Percentiles rank a stretch among this genome's conserved stretches.
phyloP scores from a whole-genome alignment of 1,284 basidiomycete species.

The Sporisorium reilianum region DNA sequence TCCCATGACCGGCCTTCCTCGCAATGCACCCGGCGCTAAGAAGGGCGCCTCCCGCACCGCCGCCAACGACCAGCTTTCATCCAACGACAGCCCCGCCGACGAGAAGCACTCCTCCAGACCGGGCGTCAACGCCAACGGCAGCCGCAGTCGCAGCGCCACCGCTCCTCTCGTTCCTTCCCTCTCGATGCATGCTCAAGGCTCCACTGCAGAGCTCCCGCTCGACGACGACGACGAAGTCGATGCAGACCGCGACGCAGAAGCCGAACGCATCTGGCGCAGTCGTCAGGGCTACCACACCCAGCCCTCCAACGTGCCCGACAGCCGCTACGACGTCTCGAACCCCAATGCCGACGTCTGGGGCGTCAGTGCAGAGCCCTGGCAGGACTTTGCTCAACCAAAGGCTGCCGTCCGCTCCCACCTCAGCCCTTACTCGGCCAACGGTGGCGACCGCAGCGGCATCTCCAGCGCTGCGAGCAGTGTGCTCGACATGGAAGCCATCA shows the following conservation, averaged over 20 bases:
- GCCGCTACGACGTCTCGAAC: conserved; percentile 53
- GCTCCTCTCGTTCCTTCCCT: conserved; percentile 45
- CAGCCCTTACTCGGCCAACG: conserved; percentile 41
- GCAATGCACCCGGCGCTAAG: conserved; percentile 27
- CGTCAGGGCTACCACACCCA: conserved; percentile 51
- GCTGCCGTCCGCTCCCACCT: conserved; percentile 35
- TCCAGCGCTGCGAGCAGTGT: conserved; percentile 58
- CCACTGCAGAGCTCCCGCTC: conserved; percentile 33
- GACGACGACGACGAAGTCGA: conserved; percentile 45
- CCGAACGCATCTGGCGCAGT: conserved; percentile 45
- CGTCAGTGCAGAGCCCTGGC: conserved; percentile 66
- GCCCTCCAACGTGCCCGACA: conserved; percentile 45
- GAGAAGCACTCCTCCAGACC: conserved; percentile 34
- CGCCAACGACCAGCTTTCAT: background rate
- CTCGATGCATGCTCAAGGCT: conserved; percentile 40
- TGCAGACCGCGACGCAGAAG: conserved; percentile 45
- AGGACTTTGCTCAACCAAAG: conserved; percentile 64
- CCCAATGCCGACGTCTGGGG: conserved; percentile 67
- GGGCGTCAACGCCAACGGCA: conserved; percentile 25
- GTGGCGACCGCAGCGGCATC: conserved; percentile 46
- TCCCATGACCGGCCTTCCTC: conserved; percentile 60
- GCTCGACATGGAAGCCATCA: conserved; percentile 65
- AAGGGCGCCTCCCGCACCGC: conserved; percentile 4
- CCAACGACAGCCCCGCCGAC: conserved; percentile 22
- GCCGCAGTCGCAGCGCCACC: conserved; percentile 36